Base-by-base conservation (phyloP, 129 eudicot genomes). In the Deinandra increscens region DNA sequence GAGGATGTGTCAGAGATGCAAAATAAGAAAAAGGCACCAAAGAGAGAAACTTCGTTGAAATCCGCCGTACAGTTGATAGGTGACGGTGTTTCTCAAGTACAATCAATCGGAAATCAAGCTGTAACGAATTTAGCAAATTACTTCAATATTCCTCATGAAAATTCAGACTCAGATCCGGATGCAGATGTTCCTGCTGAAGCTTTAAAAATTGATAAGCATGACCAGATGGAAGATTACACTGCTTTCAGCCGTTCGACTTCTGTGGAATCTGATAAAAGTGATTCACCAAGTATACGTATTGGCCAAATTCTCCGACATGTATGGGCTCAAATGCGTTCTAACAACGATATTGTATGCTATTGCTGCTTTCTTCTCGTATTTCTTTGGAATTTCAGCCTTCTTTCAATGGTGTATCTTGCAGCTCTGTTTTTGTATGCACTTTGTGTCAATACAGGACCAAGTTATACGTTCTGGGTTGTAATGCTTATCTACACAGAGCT, bases 351-450 rank as follows among this genome's bases (percentile, higher is more conserved):
- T 26, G 87, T 83, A 23, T 83, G 87, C 81, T 83, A 83, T 58
- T 72, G 84, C 42, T 83, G 83, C 61, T 83, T 83, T 64, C 76
- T 83, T 43, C 55, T 83, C 14, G 66, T 83, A 17, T 83, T 79
- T 64, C 79, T 83, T 42, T 83, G 87, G 87, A 83, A 83, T 38
- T 83, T 83, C 70, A 83, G 87, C 73, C 39, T 83, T 63, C 87
- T 83, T 61, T 83, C 87, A 3, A 79, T 80, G 71, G 80, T 76
- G 19, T 83, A 83, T 75, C 81, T 83, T 55, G 87, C 80, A 33
- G 82, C 87, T 56, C 82, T 83, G 60, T 83, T 79, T 60, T 54
- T 83, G 54, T 83, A 79, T 23, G 87, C 87, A 20, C 81, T 83
- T 17, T 83, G 87, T 68, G 84, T 83, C 33, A 83, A 72, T n/a